Percentiles rank a stretch among this genome's conserved stretches.
phyloP scores from a whole-genome alignment of 148 eudicot species.

The Cornus florida region DNA sequence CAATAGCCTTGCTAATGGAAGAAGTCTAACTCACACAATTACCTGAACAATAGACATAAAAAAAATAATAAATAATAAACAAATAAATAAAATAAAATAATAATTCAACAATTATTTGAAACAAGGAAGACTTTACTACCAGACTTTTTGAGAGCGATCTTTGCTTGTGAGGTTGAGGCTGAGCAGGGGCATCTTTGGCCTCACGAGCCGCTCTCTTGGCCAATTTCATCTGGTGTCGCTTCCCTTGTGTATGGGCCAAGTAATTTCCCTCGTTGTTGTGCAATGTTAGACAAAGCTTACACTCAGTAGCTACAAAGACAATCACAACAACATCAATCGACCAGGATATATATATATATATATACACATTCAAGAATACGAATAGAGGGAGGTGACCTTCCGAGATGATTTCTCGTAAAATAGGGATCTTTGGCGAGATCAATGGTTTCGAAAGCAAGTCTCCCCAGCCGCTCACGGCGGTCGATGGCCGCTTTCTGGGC shows the following conservation, averaged over 20 bases:
- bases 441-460: slow-evolving; percentile 90
- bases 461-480: slow-evolving; percentile 89
- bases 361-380: too few relatives aligned
- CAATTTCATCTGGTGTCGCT: slow-evolving; percentile 94
- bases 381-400: slow-evolving; percentile 42
- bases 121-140: slow-evolving; percentile 30
- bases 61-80: too few relatives aligned
- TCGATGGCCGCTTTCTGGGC: slow-evolving; percentile 94
- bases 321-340: neutral
- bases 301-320: slow-evolving; percentile 62
- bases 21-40: too few relatives aligned
- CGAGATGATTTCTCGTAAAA: slow-evolving; percentile 96
- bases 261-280: slow-evolving; percentile 98
- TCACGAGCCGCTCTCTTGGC: slow-evolving; percentile 98
- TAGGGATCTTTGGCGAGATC: slow-evolving; percentile 98
- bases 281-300: slow-evolving; percentile 85
- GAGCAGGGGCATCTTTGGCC: slow-evolving; percentile 92
- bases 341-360: too few relatives aligned
- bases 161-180: slow-evolving; percentile 91
- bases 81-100: too few relatives aligned
- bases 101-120: too few relatives aligned
- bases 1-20: too few relatives aligned
- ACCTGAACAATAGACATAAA: too few relatives aligned
- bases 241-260: slow-evolving; percentile 98
- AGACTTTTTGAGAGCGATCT: slow-evolving; percentile 52